Evolutionary conservation across 768 basidiomycete species (phyloP).

Genomic region (Chalciporus pseudorubinellus): DNA sequence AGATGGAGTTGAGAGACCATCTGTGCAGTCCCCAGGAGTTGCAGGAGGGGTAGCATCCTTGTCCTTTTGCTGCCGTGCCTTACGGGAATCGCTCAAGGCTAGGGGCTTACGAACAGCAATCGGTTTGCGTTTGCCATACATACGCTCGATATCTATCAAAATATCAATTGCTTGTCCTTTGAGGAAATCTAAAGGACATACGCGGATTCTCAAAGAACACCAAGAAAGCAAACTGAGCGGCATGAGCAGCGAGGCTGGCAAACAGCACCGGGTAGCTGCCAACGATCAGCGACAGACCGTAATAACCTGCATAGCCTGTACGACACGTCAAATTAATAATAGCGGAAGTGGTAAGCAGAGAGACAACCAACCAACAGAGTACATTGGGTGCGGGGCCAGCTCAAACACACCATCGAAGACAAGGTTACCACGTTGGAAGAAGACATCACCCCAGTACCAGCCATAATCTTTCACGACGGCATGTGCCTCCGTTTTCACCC

Average conservation of each 20-base stretch:
- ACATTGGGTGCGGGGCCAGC: slow-evolving; percentile 92
- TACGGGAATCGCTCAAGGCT: slow-evolving; percentile 23
- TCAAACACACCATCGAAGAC: slow-evolving; percentile 99
- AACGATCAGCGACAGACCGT: slow-evolving; percentile 87
- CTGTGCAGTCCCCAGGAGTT: slow-evolving; percentile 24
- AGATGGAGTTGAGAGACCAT: slow-evolving; percentile 52
- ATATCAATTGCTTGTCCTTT: background rate
- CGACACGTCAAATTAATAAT: background rate
- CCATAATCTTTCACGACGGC: slow-evolving; percentile 97
- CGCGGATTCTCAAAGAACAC: slow-evolving; percentile 97
- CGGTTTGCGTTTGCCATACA: slow-evolving; percentile 89
- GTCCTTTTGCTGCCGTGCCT: slow-evolving; percentile 10
- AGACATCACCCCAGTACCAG: slow-evolving; percentile 96
- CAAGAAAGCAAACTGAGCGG: slow-evolving; percentile 95
- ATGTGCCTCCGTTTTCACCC: slow-evolving; percentile 98
- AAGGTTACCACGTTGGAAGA: slow-evolving; percentile 89
- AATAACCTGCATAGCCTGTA: slow-evolving; percentile 93
- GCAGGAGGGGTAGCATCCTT: slow-evolving; percentile 11
- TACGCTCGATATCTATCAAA: slow-evolving; percentile 79
- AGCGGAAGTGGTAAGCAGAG: background rate
- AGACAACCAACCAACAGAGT: slow-evolving; percentile 65
- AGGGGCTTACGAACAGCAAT: slow-evolving; percentile 82
- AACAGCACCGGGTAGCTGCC: slow-evolving; percentile 91
- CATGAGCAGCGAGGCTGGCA: slow-evolving; percentile 90
- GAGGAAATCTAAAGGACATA: slow-evolving; percentile 40